Evolutionary conservation across 148 eudicot genomes (phyloP).

Genomic region (Agrostemma githago): DNA sequence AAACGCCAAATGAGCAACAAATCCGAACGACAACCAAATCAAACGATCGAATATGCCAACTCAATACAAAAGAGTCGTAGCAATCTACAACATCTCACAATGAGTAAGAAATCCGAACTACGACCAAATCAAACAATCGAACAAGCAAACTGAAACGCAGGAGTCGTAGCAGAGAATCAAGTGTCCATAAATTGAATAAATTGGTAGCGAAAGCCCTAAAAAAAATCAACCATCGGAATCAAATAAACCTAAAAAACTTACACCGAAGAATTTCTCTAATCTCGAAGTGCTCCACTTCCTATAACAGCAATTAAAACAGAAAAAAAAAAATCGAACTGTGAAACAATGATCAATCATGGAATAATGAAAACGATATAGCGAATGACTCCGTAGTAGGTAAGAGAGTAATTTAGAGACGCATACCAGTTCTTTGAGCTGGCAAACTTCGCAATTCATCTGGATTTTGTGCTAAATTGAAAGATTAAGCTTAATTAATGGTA

Average conservation of each 20-base stretch:
- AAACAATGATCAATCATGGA: neutral
- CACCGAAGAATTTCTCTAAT: slow-evolving; percentile 88
- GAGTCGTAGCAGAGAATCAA: too few species aligned
- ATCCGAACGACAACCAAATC: too few species aligned
- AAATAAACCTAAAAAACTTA: slow-evolving; percentile 27
- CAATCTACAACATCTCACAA: too few species aligned
- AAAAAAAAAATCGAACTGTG: neutral
- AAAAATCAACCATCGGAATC: neutral
- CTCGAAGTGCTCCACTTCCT: slow-evolving; percentile 91
- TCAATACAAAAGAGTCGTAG: too few species aligned
- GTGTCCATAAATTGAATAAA: neutral
- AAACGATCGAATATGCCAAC: too few species aligned
- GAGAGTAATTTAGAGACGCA: slow-evolving; percentile 1
- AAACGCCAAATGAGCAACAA: too few species aligned
- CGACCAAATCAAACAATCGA: too few species aligned
- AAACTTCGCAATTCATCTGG: slow-evolving; percentile 86
- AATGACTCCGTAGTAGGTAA: too few species aligned
- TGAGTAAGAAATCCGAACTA: too few species aligned
- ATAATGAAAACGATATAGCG: neutral
- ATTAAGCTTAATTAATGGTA: too few species aligned
- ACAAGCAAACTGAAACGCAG: too few species aligned
- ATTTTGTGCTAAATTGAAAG: neutral
- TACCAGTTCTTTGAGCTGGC: slow-evolving; percentile 93
- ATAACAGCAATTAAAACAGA: neutral
- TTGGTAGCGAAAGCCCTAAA: too few species aligned